A percentile compares a stretch with the other conserved stretches of the same genome.
phyloP scores from a whole-genome alignment of 2,329 filamentous ascomycete species.

The Didymella glomerata region DNA sequence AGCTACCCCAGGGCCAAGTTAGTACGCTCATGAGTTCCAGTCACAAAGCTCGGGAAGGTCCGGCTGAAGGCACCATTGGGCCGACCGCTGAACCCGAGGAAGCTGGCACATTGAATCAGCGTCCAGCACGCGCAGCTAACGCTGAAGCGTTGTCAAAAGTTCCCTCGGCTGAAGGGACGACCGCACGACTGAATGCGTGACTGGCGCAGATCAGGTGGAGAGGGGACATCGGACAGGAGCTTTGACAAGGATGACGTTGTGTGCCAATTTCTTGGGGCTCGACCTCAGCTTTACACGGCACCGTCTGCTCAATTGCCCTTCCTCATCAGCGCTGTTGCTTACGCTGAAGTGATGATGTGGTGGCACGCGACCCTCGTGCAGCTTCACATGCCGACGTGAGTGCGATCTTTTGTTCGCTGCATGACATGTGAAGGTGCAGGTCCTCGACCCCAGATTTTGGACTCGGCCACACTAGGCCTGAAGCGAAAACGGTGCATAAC shows the following conservation, averaged over 20 bases:
- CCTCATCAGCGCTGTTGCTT: constrained; percentile 1
- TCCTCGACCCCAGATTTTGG: constrained; percentile 22
- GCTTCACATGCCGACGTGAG: constrained; percentile 43
- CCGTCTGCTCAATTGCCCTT: constrained; percentile 5
- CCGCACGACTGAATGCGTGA: constrained; percentile 20
- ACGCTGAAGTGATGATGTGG: background rate
- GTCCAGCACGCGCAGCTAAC: constrained; percentile 20
- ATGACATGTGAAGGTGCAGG: constrained; percentile 44
- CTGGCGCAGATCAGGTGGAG: constrained; percentile 23
- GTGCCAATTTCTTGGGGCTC: constrained; percentile 42
- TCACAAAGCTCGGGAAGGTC: constrained; percentile 39
- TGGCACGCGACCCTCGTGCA: constrained; percentile 35
- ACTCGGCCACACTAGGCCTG: constrained; percentile 16
- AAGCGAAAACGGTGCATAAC: constrained; percentile 13
- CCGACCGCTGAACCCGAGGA: constrained; percentile 44
- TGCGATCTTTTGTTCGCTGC: constrained; percentile 23
- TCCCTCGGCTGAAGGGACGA: constrained; percentile 49
- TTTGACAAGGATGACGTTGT: constrained; percentile 45
- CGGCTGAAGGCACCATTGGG: constrained; percentile 49
- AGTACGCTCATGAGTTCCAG: constrained; percentile 29
- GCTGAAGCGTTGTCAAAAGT: constrained; percentile 21
- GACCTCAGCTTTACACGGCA: constrained; percentile 6
- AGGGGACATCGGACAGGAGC: constrained; percentile 34
- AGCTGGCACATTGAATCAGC: constrained; percentile 29
- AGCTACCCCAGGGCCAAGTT: constrained; percentile 26